Conservation (phyloP, 192 early-diverging fungal genomes). For the Lobulomyces angularis region DNA sequence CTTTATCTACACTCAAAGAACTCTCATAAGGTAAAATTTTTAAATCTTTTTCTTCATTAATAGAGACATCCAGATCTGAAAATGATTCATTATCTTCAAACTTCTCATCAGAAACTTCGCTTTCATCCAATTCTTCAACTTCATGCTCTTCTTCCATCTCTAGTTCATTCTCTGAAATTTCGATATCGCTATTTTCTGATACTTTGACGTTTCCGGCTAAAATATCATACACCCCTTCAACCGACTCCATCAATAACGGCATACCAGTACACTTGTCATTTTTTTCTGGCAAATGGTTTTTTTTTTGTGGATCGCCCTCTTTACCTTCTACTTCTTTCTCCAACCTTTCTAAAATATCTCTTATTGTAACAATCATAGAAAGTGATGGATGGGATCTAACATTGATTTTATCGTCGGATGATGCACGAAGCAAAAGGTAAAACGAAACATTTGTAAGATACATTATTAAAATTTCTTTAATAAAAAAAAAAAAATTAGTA, state of each 20-base stretch:
- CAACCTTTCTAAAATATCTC: slow-evolving; percentile 55
- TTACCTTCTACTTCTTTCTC: slow-evolving; percentile 47
- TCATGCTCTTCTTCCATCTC: no score
- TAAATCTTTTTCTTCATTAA: slow-evolving; percentile 5
- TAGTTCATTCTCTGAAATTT: slow-evolving; percentile 11
- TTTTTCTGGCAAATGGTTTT: slow-evolving; percentile 26
- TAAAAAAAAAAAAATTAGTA: neutral
- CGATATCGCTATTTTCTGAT: slow-evolving; percentile 13
- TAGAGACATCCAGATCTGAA: no score
- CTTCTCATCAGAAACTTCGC: no score
- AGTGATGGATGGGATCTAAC: slow-evolving; percentile 77
- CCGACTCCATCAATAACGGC: no score
- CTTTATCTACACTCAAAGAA: no score
- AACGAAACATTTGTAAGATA: slow-evolving; percentile 86
- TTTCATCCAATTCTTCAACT: no score
- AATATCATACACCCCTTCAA: no score
- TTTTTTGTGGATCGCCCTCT: slow-evolving; percentile 32
- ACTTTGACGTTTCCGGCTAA: no score
- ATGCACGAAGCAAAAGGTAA: slow-evolving; percentile 57
- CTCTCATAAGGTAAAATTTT: no score
- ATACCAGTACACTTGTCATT: slow-evolving; percentile 1
- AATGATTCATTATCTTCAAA: no score
- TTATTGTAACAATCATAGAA: slow-evolving; percentile 58
- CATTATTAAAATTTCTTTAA: slow-evolving; percentile 37
- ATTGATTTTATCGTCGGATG: slow-evolving; percentile 34